Evolutionary conservation across 371 early-diverging fungal genomes (phyloP), one percentile per base, ranked within the genome.

Genomic region (Saksenaea oblongispora): DNA sequence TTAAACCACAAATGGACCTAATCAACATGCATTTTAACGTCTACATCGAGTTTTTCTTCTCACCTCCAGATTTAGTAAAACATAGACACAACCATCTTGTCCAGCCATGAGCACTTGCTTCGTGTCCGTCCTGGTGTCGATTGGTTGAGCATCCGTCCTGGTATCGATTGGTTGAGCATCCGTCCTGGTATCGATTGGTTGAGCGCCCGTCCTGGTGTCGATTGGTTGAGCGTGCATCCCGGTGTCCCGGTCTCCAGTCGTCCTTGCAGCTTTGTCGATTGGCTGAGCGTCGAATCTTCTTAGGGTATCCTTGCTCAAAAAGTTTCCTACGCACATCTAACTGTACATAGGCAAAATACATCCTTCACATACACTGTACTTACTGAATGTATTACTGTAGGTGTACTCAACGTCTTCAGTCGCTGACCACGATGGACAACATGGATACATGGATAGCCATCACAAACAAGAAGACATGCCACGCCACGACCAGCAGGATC

Each of bases 261-360:
- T 54, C 51, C 14, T 51, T 18, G 24, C 34, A 53, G 22, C 7
- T n/a, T 18, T 44, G 5, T 58, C 36, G 35, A 42, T 3, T 34
- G 58, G 39, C 31, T 17, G 26, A 34, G 35, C 11, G 34, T 51
- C 34, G 4, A 37, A 27, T 28, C 56, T 63, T 36, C 56, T 54
- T 58, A 66, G 18, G 3, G 54, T 55, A 13, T 63, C 54, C 8
- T 36, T 31, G 18, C 56, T 67, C 28, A 80, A 41, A 42, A 83
- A 83, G 15, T 73, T 51, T 1, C 83, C 83, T 41, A 77, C 59
- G 54, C 79, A 79, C 60, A 83, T 67, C 83, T 83, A 54, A 13
- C 22, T 14, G 1, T 18, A 11, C 22, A 39, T 24, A 11, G 22
- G 22, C 24, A 47, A 47, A 17, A 22, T 1, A 14, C 17, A 14